Evolutionary conservation across 1,284 basidiomycete species (phyloP).

Genomic region (Boletus semigastroideus): DNA sequence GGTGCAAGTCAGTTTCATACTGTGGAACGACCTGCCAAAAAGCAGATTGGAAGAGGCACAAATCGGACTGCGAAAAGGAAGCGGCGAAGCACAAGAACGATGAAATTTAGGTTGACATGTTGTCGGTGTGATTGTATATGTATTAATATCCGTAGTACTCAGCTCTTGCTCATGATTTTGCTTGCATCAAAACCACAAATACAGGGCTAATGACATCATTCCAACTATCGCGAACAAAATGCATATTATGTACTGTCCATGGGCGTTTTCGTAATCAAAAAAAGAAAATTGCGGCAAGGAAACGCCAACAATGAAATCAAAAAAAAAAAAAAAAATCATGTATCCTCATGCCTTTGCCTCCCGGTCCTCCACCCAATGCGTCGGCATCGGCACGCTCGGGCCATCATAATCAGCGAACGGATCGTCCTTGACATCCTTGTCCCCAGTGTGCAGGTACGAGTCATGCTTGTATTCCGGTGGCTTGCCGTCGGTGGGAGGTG

Average conservation of each 20-base stretch:
- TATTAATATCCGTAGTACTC: too few relatives aligned
- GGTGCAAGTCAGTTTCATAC: not conserved
- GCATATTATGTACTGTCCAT: too few relatives aligned
- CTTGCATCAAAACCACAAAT: too few relatives aligned
- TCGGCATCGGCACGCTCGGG: constrained; percentile 34
- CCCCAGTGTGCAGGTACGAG: constrained; percentile 13
- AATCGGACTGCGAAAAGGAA: not conserved
- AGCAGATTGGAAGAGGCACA: constrained; percentile 4
- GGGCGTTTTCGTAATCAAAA: too few relatives aligned
- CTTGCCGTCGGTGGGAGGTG: constrained; percentile 25
- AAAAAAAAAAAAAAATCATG: not conserved
- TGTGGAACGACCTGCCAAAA: not conserved
- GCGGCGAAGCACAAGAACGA: constrained; percentile 1
- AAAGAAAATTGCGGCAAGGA: too few relatives aligned
- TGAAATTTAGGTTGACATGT: not conserved
- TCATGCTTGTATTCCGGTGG: constrained; percentile 32
- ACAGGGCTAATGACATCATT: too few relatives aligned
- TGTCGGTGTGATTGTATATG: not conserved
- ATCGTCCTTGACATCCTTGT: constrained; percentile 30
- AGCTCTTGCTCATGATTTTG: too few relatives aligned
- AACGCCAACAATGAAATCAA: not conserved
- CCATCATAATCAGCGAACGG: constrained; percentile 32
- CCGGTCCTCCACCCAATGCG: constrained; percentile 36
- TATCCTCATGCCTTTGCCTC: constrained; percentile 19
- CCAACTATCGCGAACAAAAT: not conserved